Conservation (phyloP, 805 yeast genomes). For the Zygosaccharomyces bailii region DNA sequence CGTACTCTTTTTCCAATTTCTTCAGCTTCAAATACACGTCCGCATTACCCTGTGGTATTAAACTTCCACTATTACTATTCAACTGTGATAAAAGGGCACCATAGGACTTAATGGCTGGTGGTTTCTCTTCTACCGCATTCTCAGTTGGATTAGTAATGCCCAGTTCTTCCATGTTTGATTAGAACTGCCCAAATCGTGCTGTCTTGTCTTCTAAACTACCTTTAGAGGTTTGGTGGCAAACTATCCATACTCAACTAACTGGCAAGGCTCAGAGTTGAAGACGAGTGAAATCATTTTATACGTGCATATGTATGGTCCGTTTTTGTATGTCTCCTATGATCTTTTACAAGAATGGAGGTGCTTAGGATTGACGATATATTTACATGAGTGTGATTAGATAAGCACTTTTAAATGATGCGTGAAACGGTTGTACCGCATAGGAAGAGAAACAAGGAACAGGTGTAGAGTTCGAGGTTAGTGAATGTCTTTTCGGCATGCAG, state of each 20-base stretch:
- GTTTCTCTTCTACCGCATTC: slow-evolving; percentile 34
- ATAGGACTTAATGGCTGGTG: slow-evolving; percentile 31
- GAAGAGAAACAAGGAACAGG: slow-evolving; percentile 16
- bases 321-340: too few relatives aligned
- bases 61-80: slow-evolving; percentile 22
- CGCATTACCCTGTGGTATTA: slow-evolving; percentile 32
- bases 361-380: too few relatives aligned
- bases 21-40: slow-evolving; percentile 85
- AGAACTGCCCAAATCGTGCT: not conserved
- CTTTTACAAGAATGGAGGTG: too few relatives aligned
- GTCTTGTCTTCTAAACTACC: not conserved
- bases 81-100: slow-evolving; percentile 33
- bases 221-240: slow-evolving; percentile 4
- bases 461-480: slow-evolving; percentile 16
- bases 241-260: not conserved
- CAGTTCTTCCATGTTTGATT: slow-evolving; percentile 53
- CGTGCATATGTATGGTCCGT: too few relatives aligned
- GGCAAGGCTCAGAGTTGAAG: too few relatives aligned
- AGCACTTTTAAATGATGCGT: slow-evolving; percentile 1
- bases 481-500: slow-evolving; percentile 16
- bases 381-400: slow-evolving; percentile 1
- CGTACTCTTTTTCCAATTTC: slow-evolving; percentile 86
- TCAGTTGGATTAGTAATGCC: slow-evolving; percentile 45
- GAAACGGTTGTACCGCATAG: slow-evolving; percentile 6
- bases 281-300: not conserved